Evolutionary conservation across 345 rosid genomes (phyloP).

Genomic region (Trapa bicornis): DNA sequence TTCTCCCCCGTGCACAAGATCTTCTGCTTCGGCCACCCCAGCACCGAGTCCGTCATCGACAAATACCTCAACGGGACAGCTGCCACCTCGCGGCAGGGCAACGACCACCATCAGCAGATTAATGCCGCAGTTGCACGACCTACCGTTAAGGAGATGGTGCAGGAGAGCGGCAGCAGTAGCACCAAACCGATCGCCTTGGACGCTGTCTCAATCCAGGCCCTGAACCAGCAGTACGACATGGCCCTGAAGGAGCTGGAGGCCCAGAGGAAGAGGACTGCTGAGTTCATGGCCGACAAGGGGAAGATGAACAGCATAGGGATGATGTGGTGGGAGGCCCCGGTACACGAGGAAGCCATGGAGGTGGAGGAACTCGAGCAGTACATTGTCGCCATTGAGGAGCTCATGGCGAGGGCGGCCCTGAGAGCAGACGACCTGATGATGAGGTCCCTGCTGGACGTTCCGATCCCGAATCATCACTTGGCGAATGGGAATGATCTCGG

Average conservation of each 20-base stretch:
- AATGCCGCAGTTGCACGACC: too few relatives aligned
- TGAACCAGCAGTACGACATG: conserved; percentile 6
- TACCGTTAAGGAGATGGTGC: neutral
- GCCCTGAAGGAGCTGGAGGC: conserved; percentile 4
- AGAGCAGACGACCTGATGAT: conserved; percentile 9
- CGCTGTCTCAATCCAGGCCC: neutral
- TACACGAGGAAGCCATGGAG: neutral
- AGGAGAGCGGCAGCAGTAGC: too few relatives aligned
- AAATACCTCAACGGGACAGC: neutral
- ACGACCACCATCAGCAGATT: neutral
- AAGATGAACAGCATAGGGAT: neutral
- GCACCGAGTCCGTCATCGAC: conserved; percentile 1
- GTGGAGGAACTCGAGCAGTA: conserved; percentile 11
- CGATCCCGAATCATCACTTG: neutral
- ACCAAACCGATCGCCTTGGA: too few relatives aligned
- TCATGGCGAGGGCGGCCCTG: conserved; percentile 6
- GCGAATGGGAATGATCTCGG: neutral
- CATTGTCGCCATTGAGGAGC: conserved; percentile 3
- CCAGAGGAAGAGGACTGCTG: conserved; percentile 2
- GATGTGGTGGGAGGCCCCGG: conserved; percentile 7
- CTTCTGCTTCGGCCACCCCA: conserved; percentile 14
- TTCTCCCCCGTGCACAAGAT: conserved; percentile 12
- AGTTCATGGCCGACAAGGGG: neutral
- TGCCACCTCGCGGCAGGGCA: neutral
- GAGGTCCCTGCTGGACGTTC: conserved; percentile 4